Evolutionary conservation across 2,329 filamentous ascomycete species (phyloP), one percentile per base, ranked within the genome.

Genomic region (Fusarium protoensiforme): DNA sequence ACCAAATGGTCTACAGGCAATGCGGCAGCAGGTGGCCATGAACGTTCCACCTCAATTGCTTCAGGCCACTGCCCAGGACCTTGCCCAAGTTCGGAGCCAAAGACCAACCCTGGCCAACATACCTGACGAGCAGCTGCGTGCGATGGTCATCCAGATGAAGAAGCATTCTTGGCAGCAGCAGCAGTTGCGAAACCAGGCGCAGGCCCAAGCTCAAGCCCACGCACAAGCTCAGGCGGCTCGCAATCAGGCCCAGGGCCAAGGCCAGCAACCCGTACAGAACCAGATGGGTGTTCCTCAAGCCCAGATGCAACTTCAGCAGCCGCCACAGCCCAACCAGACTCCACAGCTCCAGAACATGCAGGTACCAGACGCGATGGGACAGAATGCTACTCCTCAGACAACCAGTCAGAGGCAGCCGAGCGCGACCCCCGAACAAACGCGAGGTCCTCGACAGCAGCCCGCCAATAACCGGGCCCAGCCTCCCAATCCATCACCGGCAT

Each of bases 261-360:
- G 59, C 24, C 80, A 81, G 48, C 72, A 63, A 57, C 79, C 80
- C 38, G 79, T 78, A 6, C 80, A 84, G 67, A 81, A 80, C 29
- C 84, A 84, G 27, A 83, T 87, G 78, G 8, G 85, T 31, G 79
- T 81, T 4, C 86, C 86, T 58, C 87, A 85, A 71, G 83, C 83
- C 4, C 88, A 88, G 64, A 87, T 88, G 71, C 86, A 88, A 66
- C 81, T 88, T 10, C 89, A 89, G 67, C 88, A 88, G 66, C 86
- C 84, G 53, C 64, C 67, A 84, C 89, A 90, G 71, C 76, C 72
- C 76, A 78, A 71, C 53, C 80, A 81, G 61, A 69, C 78, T 8
- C 73, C 83, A 56, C 84, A 87, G 73, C 79, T 83, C 33, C 80
- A 82, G 66, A 77, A 79, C 61, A 79, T 84, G 65, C 76, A 80